Base-by-base conservation (phyloP, 169 alveolate genomes). In the Cryptosporidium bovis region DNA sequence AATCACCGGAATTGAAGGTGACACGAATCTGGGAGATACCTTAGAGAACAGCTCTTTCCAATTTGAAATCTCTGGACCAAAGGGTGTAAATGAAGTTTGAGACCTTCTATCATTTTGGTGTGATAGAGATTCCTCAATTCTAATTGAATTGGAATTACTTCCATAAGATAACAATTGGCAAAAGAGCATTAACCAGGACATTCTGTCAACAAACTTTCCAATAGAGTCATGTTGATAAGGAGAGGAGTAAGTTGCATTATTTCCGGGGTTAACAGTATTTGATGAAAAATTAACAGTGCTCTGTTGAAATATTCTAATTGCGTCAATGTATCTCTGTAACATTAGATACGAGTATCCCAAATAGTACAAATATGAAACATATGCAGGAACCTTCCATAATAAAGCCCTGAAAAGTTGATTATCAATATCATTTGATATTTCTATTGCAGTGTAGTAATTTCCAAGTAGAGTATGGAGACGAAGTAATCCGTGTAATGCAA, bases 191-290 rank as follows among this genome's bases (percentile, higher is more conserved):
- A 77, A 18, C 87, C 87, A 77, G 15, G 87, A 77, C 87, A 77
- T 77, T 33, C 87, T 77, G 44, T 77, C 87, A 0, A 77, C 77
- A n/a, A 56, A 77, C 71, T 77, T 77, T n/a, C 87, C 87, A 15
- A 77, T 60, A 53, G 87, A 68, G 15, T 77, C 87, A 44, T 77
- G 87, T 46, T 77, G 87, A 56, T 77, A 77, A 24, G 87, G 71
- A 13, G 87, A 77, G 64, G 50, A 24, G 24, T 62, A 40, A 27
- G 27, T 48, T 13, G 77, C 10, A 15, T 68, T 40, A 46, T 56
- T 60, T 15, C 20, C 29, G 3, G 87, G 64, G 46, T 18, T 50
- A 33, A 77, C 66, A 18, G 62, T 48, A 40, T 24, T 60, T 16
- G 87, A 77, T 44, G 87, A 20, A 18, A 77, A 77, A 16, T 71